Evolutionary conservation across 768 basidiomycete genomes (phyloP).

Genomic region (Leccinellum albellum): DNA sequence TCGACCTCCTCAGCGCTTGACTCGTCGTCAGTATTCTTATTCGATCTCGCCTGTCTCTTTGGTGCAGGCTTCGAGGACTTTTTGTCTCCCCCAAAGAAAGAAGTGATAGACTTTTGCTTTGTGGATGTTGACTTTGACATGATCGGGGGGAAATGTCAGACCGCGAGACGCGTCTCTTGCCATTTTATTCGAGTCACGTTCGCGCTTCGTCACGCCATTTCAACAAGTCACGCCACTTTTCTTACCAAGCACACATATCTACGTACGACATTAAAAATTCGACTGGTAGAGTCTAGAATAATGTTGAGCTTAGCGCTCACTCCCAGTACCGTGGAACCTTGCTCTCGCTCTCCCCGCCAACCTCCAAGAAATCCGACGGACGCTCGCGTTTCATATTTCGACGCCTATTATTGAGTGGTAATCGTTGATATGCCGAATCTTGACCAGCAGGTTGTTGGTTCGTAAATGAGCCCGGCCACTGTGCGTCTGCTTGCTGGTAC

Average conservation of each 20-base stretch:
- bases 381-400: constrained; percentile 76
- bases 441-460: constrained; percentile 64
- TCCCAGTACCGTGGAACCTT: constrained; percentile 81
- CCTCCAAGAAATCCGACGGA: constrained; percentile 80
- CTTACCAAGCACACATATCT: neutral
- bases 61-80: constrained; percentile 19
- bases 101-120: constrained; percentile 50
- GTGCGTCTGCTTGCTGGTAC: constrained; percentile 36
- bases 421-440: constrained; percentile 84
- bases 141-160: constrained; percentile 4
- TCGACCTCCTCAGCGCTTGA: constrained; percentile 33
- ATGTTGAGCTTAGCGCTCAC: constrained; percentile 27
- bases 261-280: neutral
- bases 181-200: constrained; percentile 24
- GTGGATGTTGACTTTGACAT: constrained; percentile 52
- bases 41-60: constrained; percentile 31
- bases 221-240: constrained; percentile 12
- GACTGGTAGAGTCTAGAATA: neutral
- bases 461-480: constrained; percentile 49
- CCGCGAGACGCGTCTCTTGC: constrained; percentile 9
- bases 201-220: constrained; percentile 18
- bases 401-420: constrained; percentile 78
- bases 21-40: constrained; percentile 30
- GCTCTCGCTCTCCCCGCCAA: constrained; percentile 56
- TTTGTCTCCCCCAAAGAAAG: constrained; percentile 48